Base-by-base conservation (phyloP, 257 asterid species). In the Primulina huaijiensis region DNA sequence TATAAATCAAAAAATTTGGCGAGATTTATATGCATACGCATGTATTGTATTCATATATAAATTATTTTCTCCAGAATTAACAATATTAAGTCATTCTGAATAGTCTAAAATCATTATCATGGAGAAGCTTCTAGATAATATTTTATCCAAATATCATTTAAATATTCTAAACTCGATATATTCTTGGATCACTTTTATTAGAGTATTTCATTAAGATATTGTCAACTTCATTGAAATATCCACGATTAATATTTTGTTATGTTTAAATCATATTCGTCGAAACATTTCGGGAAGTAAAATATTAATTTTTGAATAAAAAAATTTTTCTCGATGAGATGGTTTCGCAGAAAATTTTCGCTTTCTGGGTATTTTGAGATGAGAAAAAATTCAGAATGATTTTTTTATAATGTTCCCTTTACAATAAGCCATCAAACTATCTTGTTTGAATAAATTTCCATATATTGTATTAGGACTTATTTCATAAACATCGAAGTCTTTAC, bases 401-500 rank as follows among this genome's bases (percentile, higher is more conserved):
- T 46, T 43, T 43, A 5, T 34, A 46, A 14, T 46, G 11, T 46
- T 46, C 25, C 25, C 25, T 23, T 23, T 23, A 23, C 25, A 23
- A 1, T 50, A 50, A 5, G 57, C 8, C 57, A 50, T 6, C 57
- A 6, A 50, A 50, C 21, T 5, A 43, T 12, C 6, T 4, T 14
- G 17, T 12, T 43, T 43, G n/a, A 43, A 17, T 1, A 50, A 16
- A 27, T 27, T 16, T 4, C 21, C 21, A 50, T 50, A 50, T 16
- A 50, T 50, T 14, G 21, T 55, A 53, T 6, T 9, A 21, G 16
- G 66, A 66, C 19, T 31, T 55, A 68, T 16, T 60, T 23, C 38
- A 37, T 25, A 53, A 53, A 34, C 21, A 61, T 33, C 68, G 64
- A 59, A 69, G 68, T 64, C 58, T 69, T 50, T 27, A 61, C 62